A percentile compares a stretch with the other conserved stretches of the same genome.
Evolutionary conservation across 768 basidiomycete species (phyloP).

Genomic region (Lentinula edodes): DNA sequence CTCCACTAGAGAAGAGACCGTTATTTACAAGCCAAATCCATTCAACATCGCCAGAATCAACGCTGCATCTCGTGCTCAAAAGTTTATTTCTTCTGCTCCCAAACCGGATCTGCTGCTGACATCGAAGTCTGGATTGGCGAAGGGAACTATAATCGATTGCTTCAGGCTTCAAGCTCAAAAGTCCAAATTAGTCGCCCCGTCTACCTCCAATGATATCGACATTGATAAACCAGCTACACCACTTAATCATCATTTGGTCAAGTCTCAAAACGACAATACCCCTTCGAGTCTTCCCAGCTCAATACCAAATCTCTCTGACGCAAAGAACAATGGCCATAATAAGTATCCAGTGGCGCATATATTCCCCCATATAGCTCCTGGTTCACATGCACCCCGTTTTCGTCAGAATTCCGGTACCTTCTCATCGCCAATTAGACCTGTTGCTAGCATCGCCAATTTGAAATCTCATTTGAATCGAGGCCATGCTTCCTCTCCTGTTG

Average conservation of each 20-base stretch:
- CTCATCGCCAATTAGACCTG: not conserved
- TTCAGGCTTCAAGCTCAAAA: conserved; percentile 37
- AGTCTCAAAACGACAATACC: not conserved
- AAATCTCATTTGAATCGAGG: not conserved
- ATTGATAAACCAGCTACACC: not conserved
- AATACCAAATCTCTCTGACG: not conserved
- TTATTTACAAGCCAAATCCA: conserved; percentile 67
- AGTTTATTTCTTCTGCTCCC: not conserved
- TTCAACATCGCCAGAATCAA: conserved; percentile 81
- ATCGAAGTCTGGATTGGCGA: not conserved
- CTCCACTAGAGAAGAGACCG: conserved; percentile 52
- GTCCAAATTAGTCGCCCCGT: not conserved
- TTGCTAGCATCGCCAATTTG: too few relatives aligned
- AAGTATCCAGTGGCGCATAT: not conserved
- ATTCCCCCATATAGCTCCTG: not conserved
- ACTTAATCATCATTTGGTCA: not conserved
- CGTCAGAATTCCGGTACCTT: not conserved
- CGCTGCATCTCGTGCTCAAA: conserved; percentile 44
- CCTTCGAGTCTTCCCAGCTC: not conserved
- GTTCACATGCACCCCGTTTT: not conserved
- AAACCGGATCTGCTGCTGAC: not conserved
- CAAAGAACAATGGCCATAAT: not conserved
- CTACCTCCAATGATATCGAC: too few relatives aligned
- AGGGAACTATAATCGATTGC: conserved; percentile 33
- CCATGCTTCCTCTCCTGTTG: not conserved